Base-by-base conservation (phyloP, 106 monocot species). In the Platanthera zijinensis region DNA sequence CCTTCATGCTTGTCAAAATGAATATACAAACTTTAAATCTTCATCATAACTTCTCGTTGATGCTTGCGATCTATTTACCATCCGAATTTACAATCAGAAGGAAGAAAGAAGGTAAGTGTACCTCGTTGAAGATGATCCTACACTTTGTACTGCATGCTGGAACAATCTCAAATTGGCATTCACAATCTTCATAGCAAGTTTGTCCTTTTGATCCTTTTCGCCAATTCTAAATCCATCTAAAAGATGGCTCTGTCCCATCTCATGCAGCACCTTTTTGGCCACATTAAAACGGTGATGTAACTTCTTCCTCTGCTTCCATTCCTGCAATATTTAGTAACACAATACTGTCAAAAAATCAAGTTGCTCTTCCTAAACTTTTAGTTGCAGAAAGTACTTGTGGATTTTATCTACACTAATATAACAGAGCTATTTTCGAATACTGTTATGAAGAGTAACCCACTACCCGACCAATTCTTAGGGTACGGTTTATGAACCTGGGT, bases 281-380 rank as follows among this genome's bases (percentile, higher is more conserved):
- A 50, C 21, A 19, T 8, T 72, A 25, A 72, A 3, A 10, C 51
- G 51, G 4, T 72, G 50, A 18, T 21, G 51, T 51, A 72, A 72
- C 72, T 51, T 72, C 51, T 72, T 72, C 50, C 51, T 72, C 50
- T 48, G 72, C 14, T 51, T 72, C 72, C 72, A 72, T 51, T 72
- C 72, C 72, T 72, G 46, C 21, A 72, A 72, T 51, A 72, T 46
- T 51, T n/a, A 72, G 22, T 18, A 50, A 50, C 7, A 51, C 48
- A 72, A 10, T 0, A 72, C 12, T 72, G 22, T 72, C 72, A 66
- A 66, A 39, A 30, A 66, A 32, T 30, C 25, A 32, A 66, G 30
- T 10, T 25, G 28, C 19, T 45, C 10, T 69, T 69, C 46, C 19
- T 15, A 45, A 46, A 14, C 18, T 8, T 66, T 30, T 66, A 69